Evolutionary conservation across 2,329 filamentous ascomycete species (phyloP).

Genomic region (Cryphonectria parasitica): DNA sequence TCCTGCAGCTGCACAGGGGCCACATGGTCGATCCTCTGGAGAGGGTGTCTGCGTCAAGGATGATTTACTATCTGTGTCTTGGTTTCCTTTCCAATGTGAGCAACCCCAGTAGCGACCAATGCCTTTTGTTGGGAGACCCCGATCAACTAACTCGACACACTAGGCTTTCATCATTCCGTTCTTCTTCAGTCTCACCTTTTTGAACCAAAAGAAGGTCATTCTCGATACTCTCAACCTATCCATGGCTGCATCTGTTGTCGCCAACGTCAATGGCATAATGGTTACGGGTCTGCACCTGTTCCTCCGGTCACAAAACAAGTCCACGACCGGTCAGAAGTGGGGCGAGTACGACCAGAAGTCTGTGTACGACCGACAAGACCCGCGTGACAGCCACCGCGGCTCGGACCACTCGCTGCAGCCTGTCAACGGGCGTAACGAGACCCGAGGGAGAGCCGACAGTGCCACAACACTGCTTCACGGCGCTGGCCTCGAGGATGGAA

Average conservation of each 20-base stretch:
- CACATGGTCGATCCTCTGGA: constrained; percentile 61
- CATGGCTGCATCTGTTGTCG: constrained; percentile 67
- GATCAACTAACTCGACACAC: not conserved
- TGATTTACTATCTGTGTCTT: constrained; percentile 69
- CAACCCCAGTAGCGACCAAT: constrained; percentile 21
- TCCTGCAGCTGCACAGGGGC: constrained; percentile 59
- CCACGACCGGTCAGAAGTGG: constrained; percentile 53
- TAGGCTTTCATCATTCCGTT: constrained; percentile 66
- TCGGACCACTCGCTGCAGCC: constrained; percentile 42
- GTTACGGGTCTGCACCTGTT: constrained; percentile 70
- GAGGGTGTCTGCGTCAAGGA: constrained; percentile 66
- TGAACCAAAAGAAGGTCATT: constrained; percentile 40
- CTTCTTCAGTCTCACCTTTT: constrained; percentile 61
- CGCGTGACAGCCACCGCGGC: constrained; percentile 29
- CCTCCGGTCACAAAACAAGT: constrained; percentile 64
- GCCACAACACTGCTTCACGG: constrained; percentile 15
- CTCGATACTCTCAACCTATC: constrained; percentile 53
- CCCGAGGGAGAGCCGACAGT: constrained; percentile 19
- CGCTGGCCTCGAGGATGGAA: constrained; percentile 7
- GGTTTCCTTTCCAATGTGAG: constrained; percentile 62
- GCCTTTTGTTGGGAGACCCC: not conserved
- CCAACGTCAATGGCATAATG: constrained; percentile 68
- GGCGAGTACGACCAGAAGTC: constrained; percentile 52
- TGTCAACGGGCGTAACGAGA: constrained; percentile 28
- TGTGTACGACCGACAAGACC: constrained; percentile 50